Conservation (phyloP, 148 eudicot species). For the Spergularia marina region DNA sequence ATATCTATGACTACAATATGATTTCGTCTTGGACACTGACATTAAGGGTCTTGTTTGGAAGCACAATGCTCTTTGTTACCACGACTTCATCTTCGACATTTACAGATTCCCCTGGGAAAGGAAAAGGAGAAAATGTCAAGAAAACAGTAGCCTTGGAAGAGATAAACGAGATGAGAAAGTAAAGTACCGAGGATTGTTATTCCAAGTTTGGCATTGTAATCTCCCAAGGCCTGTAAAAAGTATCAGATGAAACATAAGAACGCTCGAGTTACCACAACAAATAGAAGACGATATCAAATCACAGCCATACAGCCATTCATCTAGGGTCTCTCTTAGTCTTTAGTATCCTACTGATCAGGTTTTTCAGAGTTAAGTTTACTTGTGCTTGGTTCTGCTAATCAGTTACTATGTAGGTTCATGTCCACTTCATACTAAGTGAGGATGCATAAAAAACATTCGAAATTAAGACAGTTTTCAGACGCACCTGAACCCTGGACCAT, state of each 20-base stretch:
- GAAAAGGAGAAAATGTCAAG: neutral
- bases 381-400: neutral
- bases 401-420: neutral
- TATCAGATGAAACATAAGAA: conserved; percentile 8
- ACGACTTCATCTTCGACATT: conserved; percentile 73
- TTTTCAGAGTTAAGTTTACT: neutral
- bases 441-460: neutral
- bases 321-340: neutral
- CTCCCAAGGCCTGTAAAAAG: conserved; percentile 56
- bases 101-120: conserved; percentile 56
- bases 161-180: neutral
- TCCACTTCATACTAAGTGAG: neutral
- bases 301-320: neutral
- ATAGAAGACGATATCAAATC: neutral
- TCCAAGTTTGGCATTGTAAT: conserved; percentile 70
- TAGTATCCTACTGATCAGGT: neutral
- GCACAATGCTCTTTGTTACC: conserved; percentile 62
- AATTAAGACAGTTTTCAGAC: conserved; percentile 1
- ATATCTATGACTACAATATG: conserved; percentile 34
- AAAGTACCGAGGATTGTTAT: conserved; percentile 63
- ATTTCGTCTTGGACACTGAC: conserved; percentile 79
- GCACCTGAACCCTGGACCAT: conserved; percentile 74
- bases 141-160: neutral
- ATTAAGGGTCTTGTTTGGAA: conserved; percentile 81
- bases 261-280: neutral